Evolutionary conservation across 805 yeast species (phyloP), one percentile per base, ranked within the genome.

Genomic region (Lachancea nothofagi): DNA sequence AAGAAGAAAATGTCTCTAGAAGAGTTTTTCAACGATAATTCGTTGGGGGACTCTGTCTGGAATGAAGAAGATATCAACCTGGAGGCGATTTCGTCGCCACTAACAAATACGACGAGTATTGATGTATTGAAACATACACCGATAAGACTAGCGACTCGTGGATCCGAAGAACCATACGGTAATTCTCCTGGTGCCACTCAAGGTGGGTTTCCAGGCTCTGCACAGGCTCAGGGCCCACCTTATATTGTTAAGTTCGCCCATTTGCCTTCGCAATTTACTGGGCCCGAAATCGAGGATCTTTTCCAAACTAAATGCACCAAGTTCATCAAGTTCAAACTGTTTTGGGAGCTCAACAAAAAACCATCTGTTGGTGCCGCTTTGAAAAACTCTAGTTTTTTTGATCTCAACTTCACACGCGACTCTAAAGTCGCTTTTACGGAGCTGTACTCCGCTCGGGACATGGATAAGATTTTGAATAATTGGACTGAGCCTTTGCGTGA

Each of bases 171-270:
- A 7, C 45, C 47, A 4, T 40, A 35, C 23, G 50, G 50, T 6
- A 10, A 18, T 22, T 36, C 43, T 25, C 48, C 44, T 27, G 41
- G 39, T 8, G 46, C 29, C 8, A 14, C 35, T 4, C 24, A 27
- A n/a, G 14, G 17, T 6, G 33, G 37, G n/a, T n/a, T 15, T n/a
- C 32, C 19, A 19, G 41, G 40, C 19, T 8, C 37, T 8, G 29
- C 28, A 9, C 41, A 40, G 14, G 43, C 42, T 10, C 45, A 46
- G 15, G 56, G 59, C 0, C 83, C 84, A 1, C 89, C 89, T 2
- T 81, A 69, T 54, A 80, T 81, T 41, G 75, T 75, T 32, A 82
- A 80, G 54, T 67, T 83, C 39, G 57, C 74, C 5, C 77, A 78
- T 44, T 57, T 83, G 26, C 85, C 88, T 0, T 65, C 74, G 2